Evolutionary conservation across 1,139 yeast species (phyloP).

Genomic region (Candida glucosophila): DNA sequence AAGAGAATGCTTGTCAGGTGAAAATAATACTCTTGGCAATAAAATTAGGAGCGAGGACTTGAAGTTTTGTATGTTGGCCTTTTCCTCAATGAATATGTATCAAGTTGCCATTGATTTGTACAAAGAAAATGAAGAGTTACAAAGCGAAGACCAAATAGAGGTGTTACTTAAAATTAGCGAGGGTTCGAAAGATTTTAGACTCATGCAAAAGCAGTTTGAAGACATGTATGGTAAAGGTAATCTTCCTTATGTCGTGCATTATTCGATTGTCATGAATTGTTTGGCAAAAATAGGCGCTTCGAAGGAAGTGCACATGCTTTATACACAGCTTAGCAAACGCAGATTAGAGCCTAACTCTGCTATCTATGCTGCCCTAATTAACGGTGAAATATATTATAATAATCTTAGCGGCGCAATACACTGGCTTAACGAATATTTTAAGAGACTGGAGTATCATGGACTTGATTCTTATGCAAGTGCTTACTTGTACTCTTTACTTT

Average conservation of each 20-base stretch:
- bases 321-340: slow-evolving; percentile 37
- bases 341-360: slow-evolving; percentile 40
- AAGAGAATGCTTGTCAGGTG: background rate
- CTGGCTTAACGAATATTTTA: slow-evolving; percentile 13
- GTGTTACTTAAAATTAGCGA: slow-evolving; percentile 43
- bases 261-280: slow-evolving; percentile 56
- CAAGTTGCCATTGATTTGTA: slow-evolving; percentile 19
- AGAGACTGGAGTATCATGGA: slow-evolving; percentile 2
- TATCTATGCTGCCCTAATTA: slow-evolving; percentile 42
- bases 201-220: slow-evolving; percentile 56
- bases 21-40: background rate
- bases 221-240: slow-evolving; percentile 49
- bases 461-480: slow-evolving; percentile 11
- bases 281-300: slow-evolving; percentile 50
- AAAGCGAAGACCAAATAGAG: slow-evolving; percentile 33
- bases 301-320: slow-evolving; percentile 45
- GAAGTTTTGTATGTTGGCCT: slow-evolving; percentile 22
- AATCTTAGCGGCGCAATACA: slow-evolving; percentile 33
- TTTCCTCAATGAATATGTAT: slow-evolving; percentile 13
- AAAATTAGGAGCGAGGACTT: slow-evolving; percentile 15
- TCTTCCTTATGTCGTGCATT: slow-evolving; percentile 50
- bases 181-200: slow-evolving; percentile 45
- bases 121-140: slow-evolving; percentile 14
- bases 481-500: slow-evolving; percentile 30
- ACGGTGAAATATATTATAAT: slow-evolving; percentile 34